Evolutionary conservation across 2,329 filamentous ascomycete species (phyloP).

Genomic region (Claviceps pazoutovae): DNA sequence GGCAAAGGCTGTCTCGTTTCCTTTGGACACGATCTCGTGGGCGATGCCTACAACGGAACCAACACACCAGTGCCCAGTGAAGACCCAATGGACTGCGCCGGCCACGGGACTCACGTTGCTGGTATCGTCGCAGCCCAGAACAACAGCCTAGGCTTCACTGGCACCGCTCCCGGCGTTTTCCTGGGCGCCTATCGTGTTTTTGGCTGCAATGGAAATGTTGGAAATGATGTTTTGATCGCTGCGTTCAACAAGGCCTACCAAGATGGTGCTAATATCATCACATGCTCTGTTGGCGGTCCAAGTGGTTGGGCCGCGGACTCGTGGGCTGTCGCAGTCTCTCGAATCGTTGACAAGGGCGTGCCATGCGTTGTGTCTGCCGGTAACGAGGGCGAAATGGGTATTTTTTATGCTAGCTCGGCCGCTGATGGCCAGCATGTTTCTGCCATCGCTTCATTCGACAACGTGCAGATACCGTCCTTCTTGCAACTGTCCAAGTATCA

Average conservation of each 20-base stretch:
- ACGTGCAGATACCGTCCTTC: conserved; percentile 27
- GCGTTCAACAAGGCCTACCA: conserved; percentile 47
- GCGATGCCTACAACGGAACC: conserved; percentile 33
- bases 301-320: conserved; percentile 39
- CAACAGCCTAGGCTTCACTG: conserved; percentile 39
- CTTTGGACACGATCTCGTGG: conserved; percentile 43
- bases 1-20: conserved; percentile 43
- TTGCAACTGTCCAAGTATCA: conserved; percentile 28
- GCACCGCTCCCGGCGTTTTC: conserved; percentile 40
- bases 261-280: conserved; percentile 44
- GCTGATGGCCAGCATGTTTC: conserved; percentile 33
- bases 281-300: conserved; percentile 36
- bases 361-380: conserved; percentile 39
- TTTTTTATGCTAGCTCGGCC: conserved; percentile 36
- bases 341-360: conserved; percentile 39
- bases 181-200: conserved; percentile 45
- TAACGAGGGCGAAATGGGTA: conserved; percentile 30
- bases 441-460: conserved; percentile 37
- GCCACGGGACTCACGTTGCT: conserved; percentile 48
- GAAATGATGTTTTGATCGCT: conserved; percentile 42
- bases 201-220: conserved; percentile 34
- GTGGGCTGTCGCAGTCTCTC: conserved; percentile 35
- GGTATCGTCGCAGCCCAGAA: conserved; percentile 48
- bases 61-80: conserved; percentile 29
- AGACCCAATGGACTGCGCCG: conserved; percentile 41